phyloP scores from a whole-genome alignment of 768 basidiomycete genomes.

The Amanita rubescens region DNA sequence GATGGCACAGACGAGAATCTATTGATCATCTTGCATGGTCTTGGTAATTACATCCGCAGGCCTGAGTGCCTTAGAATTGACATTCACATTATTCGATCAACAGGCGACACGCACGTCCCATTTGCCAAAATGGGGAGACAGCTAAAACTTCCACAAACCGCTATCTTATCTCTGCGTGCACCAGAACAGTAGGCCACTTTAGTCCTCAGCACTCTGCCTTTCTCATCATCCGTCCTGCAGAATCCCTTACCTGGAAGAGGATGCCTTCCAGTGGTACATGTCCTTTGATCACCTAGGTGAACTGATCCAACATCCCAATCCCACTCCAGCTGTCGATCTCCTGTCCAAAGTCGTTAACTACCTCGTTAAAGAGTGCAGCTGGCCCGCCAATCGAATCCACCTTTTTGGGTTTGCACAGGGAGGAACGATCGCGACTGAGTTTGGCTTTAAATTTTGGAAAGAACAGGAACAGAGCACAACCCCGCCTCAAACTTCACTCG shows the following conservation, averaged over 20 bases:
- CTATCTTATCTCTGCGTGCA: conserved; percentile 72
- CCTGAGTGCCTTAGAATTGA: not conserved
- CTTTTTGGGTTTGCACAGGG: conserved; percentile 88
- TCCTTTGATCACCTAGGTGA: conserved; percentile 81
- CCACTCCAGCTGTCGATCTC: conserved; percentile 55
- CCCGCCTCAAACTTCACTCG: conserved; percentile 33
- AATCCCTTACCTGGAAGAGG: conserved; percentile 72
- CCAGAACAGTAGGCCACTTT: conserved; percentile 54
- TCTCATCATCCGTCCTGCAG: conserved; percentile 27
- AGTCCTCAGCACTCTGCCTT: no score
- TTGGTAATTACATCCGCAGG: conserved; percentile 43
- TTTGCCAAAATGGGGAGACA: conserved; percentile 68
- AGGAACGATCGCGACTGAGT: conserved; percentile 69
- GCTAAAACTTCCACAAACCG: conserved; percentile 86
- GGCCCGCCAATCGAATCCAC: conserved; percentile 69
- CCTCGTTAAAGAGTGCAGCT: conserved; percentile 52
- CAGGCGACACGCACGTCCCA: conserved; percentile 80
- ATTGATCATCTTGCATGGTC: conserved; percentile 76
- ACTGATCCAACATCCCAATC: conserved; percentile 61
- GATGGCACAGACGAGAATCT: conserved; percentile 87
- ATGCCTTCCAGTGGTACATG: conserved; percentile 80
- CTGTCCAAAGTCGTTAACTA: conserved; percentile 46
- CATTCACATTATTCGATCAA: not conserved
- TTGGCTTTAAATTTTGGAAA: conserved; percentile 52
- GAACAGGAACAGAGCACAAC: conserved; percentile 15